Percentiles rank a stretch among this genome's conserved stretches.
These are phyloP conservation scores for Cytospora piceae DNA, from an alignment of 2,329 filamentous ascomycete genomes.

Conservation along the genomic window DNA sequence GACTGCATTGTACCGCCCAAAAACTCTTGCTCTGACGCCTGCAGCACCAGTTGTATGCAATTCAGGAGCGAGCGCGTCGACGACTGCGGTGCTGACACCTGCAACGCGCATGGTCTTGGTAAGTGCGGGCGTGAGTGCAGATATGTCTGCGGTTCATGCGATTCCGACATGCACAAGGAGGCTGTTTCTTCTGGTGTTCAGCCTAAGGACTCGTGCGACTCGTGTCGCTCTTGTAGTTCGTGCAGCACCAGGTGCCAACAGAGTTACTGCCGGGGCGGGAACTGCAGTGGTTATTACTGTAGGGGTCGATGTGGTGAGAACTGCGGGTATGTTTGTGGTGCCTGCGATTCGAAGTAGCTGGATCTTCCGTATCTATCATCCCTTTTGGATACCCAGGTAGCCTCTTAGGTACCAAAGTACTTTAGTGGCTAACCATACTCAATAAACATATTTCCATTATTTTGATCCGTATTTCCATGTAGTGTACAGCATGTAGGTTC, in stretches of 20 bases:
- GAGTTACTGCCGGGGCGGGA: neutral
- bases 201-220: neutral
- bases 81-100: no score
- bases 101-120: no score
- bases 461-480: no score
- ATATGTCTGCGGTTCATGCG: no score
- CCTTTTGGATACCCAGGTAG: neutral
- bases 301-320: neutral
- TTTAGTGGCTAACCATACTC: neutral
- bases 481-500: no score
- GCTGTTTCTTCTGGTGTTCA: neutral
- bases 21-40: no score
- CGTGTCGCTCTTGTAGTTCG: neutral
- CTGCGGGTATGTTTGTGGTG: slow-evolving; percentile 18
- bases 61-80: no score
- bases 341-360: slow-evolving; percentile 1
- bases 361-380: neutral
- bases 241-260: neutral
- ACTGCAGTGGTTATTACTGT: slow-evolving; percentile 6
- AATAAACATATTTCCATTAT: neutral
- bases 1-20: no score
- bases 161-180: neutral
- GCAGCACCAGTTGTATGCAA: no score
- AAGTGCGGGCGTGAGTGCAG: no score
- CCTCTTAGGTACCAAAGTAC: neutral